Base-by-base conservation (phyloP, 768 basidiomycete species). In the Russula sp. region DNA sequence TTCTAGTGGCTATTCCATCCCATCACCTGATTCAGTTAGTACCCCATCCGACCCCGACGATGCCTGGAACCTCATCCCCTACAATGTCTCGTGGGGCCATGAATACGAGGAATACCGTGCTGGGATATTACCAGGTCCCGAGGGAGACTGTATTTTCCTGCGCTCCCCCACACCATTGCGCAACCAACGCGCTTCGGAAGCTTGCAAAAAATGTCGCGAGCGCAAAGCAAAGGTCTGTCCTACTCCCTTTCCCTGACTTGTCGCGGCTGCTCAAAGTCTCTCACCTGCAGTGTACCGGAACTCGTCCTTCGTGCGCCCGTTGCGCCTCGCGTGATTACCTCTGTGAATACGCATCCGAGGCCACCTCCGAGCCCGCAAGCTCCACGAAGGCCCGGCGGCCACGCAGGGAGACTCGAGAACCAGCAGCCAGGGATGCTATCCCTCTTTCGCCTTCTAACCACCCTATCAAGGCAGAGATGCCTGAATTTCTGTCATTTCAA, bases 101-200 rank as follows among this genome's bases (percentile, higher is more conserved):
- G 71, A 70, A 37, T 76, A 76, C 63, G 70, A 69, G 54, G 68
- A 72, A 48, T 76, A 76, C 61, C 64, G 64, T 35, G 61, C 69
- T 0, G 76, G 76, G 27, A 71, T 69, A 10, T 71, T 77, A 6
- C 76, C 76, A 0, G 76, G 76, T 2, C 76, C 76, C 18, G 73
- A 76, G 34, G 76, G 76, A 27, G 68, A 68, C 13, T 76, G 76
- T 67, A 68, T 76, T 39, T 75, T 77, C 69, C 68, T 77, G 39
- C 74, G 76, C 53, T 76, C 75, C 11, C 76, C 76, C 18, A 77
- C 76, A 16, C 76, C 76, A 6, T 60, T 75, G 62, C 74, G 74
- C 61, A 73, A 75, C 62, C 69, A 73, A 49, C 73, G 76, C 32
- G 75, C 76, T 11, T 68, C 70, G 22, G 72, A 73, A 61, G 76